phyloP scores from a whole-genome alignment of 139 green algal species.

The Helicosporidium sp. region DNA sequence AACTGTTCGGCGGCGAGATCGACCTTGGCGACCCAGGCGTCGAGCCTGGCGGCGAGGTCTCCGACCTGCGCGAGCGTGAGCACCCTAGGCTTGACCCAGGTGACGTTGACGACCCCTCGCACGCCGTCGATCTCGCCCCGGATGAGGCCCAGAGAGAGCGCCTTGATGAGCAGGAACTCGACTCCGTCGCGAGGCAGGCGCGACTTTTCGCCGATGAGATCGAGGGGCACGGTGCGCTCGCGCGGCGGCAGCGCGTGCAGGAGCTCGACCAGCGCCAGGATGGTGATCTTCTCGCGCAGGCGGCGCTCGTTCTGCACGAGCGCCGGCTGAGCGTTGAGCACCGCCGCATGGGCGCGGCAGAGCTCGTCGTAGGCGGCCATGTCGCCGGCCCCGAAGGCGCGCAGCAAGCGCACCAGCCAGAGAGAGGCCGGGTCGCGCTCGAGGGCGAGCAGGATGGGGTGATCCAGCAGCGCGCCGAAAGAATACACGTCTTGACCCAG shows the following conservation, averaged over 20 bases:
- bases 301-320: conserved; percentile 71
- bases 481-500: conserved; percentile 86
- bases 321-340: conserved; percentile 73
- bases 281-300: conserved; percentile 88
- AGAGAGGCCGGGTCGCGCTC: conserved; percentile 27
- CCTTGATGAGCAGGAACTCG: conserved; percentile 97
- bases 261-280: conserved; percentile 47
- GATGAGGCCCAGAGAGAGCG: conserved; percentile 70
- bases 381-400: conserved; percentile 29
- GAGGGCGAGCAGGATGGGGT: conserved; percentile 82
- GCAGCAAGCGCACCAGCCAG: neutral
- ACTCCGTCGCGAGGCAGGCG: conserved; percentile 80
- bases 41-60: conserved; percentile 44
- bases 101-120: conserved; percentile 43
- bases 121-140: conserved; percentile 81
- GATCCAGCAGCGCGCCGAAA: conserved; percentile 92
- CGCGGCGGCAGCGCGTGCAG: conserved; percentile 62
- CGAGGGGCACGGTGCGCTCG: conserved; percentile 49
- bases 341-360: conserved; percentile 44
- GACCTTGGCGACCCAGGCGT: conserved; percentile 72
- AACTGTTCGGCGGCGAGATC: conserved; percentile 25
- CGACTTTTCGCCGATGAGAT: conserved; percentile 44
- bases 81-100: conserved; percentile 80
- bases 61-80: conserved; percentile 48
- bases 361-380: conserved; percentile 75